These are phyloP conservation scores for Nannochloropsis oceanica DNA, from an alignment of 108 stramenopile genomes.

Conservation along the genomic window DNA sequence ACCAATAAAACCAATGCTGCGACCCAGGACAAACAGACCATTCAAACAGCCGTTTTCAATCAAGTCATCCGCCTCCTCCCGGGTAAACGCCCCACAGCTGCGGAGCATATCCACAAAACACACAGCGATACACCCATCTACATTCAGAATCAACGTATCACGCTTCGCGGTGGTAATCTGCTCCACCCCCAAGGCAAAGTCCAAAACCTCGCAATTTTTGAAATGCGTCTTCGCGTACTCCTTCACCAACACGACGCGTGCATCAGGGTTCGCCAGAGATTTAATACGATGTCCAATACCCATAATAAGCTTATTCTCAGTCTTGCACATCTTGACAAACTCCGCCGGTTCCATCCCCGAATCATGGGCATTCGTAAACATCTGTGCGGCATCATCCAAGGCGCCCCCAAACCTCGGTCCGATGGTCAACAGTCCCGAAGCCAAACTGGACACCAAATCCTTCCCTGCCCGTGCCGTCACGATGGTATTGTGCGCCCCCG, in stretches of 20 bases:
- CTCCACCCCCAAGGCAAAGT: slow-evolving; percentile 72
- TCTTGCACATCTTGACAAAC: slow-evolving; percentile 62
- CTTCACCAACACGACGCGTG: slow-evolving; percentile 66
- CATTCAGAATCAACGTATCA: slow-evolving; percentile 70
- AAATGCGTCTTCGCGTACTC: slow-evolving; percentile 64
- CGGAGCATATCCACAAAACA: slow-evolving; percentile 80
- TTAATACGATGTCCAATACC: slow-evolving; percentile 79
- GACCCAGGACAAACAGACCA: slow-evolving; percentile 64
- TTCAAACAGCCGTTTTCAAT: slow-evolving; percentile 72
- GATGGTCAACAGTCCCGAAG: slow-evolving; percentile 64
- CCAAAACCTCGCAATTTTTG: slow-evolving; percentile 53
- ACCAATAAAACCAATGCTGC: slow-evolving; percentile 70
- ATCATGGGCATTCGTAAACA: slow-evolving; percentile 59
- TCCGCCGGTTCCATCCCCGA: slow-evolving; percentile 45
- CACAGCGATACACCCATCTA: slow-evolving; percentile 79
- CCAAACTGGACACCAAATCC: slow-evolving; percentile 67
- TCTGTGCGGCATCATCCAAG: slow-evolving; percentile 57
- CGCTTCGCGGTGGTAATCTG: slow-evolving; percentile 73
- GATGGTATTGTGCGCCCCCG: slow-evolving; percentile 79
- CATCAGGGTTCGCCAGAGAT: slow-evolving; percentile 64
- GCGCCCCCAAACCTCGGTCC: slow-evolving; percentile 85
- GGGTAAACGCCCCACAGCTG: slow-evolving; percentile 65
- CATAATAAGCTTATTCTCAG: slow-evolving; percentile 71
- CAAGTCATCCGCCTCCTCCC: slow-evolving; percentile 65
- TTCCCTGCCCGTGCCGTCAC: slow-evolving; percentile 76